These are phyloP conservation scores for Solanum chmielewskii DNA, from an alignment of 257 asterid genomes.

Conservation along the genomic window DNA sequence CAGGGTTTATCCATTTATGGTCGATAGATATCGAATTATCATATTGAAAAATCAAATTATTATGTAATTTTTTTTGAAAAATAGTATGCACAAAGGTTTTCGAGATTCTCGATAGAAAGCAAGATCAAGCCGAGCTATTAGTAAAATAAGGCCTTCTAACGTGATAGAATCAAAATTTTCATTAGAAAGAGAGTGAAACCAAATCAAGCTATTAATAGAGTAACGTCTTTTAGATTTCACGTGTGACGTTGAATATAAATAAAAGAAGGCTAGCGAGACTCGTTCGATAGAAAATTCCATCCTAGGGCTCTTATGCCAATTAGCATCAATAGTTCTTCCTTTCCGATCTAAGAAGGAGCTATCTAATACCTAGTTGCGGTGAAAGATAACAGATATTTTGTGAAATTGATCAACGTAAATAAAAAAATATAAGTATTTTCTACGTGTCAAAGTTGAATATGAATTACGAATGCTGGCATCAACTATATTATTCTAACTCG, in stretches of 20 bases:
- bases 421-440: too few species aligned
- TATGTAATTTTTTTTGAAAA: too few species aligned
- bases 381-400: too few species aligned
- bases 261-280: background rate
- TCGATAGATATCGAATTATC: background rate
- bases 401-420: too few species aligned
- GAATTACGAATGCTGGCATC: too few species aligned
- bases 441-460: too few species aligned
- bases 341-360: background rate
- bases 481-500: too few species aligned
- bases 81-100: background rate
- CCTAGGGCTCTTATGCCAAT: background rate
- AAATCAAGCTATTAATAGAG: too few species aligned
- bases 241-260: background rate
- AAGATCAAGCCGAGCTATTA: fast-evolving
- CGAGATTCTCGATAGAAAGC: background rate
- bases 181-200: background rate
- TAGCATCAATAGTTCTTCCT: background rate
- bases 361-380: too few species aligned
- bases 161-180: fast-evolving
- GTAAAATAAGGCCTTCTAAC: background rate
- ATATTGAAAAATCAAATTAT: too few species aligned
- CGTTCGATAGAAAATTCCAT: background rate
- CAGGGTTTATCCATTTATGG: background rate
- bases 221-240: too few species aligned